These are phyloP conservation scores for Ganoderma resinaceum DNA, from an alignment of 1,284 basidiomycete genomes.

Conservation along the genomic window DNA sequence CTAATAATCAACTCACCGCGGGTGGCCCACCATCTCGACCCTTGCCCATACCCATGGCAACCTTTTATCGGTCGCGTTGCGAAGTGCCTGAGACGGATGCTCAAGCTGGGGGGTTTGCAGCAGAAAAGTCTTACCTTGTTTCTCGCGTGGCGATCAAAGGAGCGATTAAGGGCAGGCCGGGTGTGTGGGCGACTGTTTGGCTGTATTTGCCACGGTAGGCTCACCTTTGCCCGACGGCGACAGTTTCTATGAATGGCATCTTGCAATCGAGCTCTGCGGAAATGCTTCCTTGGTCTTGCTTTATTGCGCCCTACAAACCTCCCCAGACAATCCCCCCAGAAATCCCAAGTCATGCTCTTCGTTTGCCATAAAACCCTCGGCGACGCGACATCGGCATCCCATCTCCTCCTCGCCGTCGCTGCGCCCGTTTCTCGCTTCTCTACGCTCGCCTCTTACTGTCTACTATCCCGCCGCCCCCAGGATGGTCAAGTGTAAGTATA, in stretches of 20 bases:
- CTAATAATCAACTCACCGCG: background rate
- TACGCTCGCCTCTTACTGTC: background rate
- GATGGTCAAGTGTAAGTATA: constrained; percentile 4
- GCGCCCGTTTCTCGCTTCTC: background rate
- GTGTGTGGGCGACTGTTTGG: constrained; percentile 29
- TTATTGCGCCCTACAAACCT: constrained; percentile 21
- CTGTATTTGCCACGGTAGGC: constrained; percentile 28
- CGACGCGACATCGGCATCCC: background rate
- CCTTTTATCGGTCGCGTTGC: constrained; percentile 14
- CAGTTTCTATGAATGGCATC: constrained; percentile 24
- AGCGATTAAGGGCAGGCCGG: constrained; percentile 11
- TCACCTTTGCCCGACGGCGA: constrained; percentile 23
- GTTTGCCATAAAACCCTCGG: constrained; percentile 18
- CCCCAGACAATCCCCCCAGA: constrained; percentile 19
- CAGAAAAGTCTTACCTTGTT: constrained; percentile 27
- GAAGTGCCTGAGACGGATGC: background rate
- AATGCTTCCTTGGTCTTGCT: constrained; percentile 24
- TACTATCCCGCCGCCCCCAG: constrained; percentile 2
- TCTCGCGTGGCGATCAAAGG: constrained; percentile 10
- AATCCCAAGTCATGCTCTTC: constrained; percentile 5
- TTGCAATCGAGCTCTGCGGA: constrained; percentile 24
- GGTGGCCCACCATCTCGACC: background rate
- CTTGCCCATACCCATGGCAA: constrained; percentile 16
- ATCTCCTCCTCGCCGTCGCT: constrained; percentile 6
- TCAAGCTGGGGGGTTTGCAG: background rate